phyloP scores from a whole-genome alignment of 1,139 yeast species.

The Suhomyces yuchorum region DNA sequence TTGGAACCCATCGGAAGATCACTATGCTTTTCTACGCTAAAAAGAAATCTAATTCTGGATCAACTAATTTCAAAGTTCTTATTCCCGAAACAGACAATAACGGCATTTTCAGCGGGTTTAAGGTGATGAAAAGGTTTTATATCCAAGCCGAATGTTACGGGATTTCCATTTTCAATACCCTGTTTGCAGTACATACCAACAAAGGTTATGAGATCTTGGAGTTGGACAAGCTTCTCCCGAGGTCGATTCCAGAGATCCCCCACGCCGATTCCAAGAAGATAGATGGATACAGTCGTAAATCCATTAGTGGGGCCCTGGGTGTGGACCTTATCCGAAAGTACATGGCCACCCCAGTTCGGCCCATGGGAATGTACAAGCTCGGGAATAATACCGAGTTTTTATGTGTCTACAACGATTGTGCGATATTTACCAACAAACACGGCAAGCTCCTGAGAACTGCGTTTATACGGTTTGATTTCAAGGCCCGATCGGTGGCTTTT shows the following conservation, averaged over 20 bases:
- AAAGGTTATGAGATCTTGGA: conserved; percentile 71
- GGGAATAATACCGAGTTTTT: conserved; percentile 53
- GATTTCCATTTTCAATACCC: conserved; percentile 58
- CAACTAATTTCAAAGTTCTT: conserved; percentile 53
- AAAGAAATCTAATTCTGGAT: conserved; percentile 48
- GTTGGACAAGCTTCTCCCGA: conserved; percentile 57
- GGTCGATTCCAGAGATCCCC: conserved; percentile 55
- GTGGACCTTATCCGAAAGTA: conserved; percentile 38
- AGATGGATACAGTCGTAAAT: conserved; percentile 37
- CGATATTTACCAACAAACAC: conserved; percentile 65
- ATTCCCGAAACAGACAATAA: conserved; percentile 53
- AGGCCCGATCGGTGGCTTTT: conserved; percentile 58
- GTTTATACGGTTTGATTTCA: conserved; percentile 63
- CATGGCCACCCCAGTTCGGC: conserved; percentile 44
- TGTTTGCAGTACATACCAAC: conserved; percentile 66
- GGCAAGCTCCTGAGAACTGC: conserved; percentile 64
- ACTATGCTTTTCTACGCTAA: conserved; percentile 58
- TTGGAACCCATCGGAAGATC: conserved; percentile 64
- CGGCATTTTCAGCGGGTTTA: conserved; percentile 53
- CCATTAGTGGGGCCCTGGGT: conserved; percentile 16
- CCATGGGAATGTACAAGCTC: conserved; percentile 66
- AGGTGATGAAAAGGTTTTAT: conserved; percentile 50
- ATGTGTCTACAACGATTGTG: conserved; percentile 72
- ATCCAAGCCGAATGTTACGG: conserved; percentile 58
- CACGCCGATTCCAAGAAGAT: conserved; percentile 27